Conservation (phyloP, 116 monocot genomes). For the Trichopus zeylanicus region DNA sequence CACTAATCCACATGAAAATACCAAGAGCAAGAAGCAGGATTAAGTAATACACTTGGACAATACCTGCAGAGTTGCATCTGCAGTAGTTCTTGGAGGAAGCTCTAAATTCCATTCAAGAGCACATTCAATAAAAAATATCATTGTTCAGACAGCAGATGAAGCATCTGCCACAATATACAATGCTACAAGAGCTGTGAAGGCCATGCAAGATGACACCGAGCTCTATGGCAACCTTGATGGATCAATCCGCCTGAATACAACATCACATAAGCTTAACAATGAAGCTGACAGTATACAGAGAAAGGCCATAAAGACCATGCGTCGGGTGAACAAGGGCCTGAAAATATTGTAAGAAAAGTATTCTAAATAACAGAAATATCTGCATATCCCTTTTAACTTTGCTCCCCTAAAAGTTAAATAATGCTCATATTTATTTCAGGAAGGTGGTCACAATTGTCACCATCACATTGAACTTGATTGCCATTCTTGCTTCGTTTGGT, state of each 20-base stretch:
- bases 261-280: constrained; percentile 34
- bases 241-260: constrained; percentile 32
- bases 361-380: background rate
- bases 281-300: constrained; percentile 49
- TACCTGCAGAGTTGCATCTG: constrained; percentile 54
- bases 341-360: constrained; percentile 58
- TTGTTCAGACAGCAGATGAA: constrained; percentile 40
- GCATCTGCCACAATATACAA: constrained; percentile 67
- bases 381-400: background rate
- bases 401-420: background rate
- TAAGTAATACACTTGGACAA: background rate
- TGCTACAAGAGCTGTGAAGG: constrained; percentile 39
- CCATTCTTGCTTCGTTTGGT: constrained; percentile 44
- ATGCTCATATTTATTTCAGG: constrained; percentile 31
- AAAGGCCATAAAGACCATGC: constrained; percentile 45
- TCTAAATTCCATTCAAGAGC: constrained; percentile 60
- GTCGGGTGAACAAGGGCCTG: constrained; percentile 53
- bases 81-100: constrained; percentile 51
- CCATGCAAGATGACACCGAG: constrained; percentile 38
- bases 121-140: constrained; percentile 37
- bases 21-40: background rate
- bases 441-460: constrained; percentile 32
- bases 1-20: no score
- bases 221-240: constrained; percentile 13
- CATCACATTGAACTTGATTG: constrained; percentile 32